Conservation (phyloP, 768 basidiomycete species). For the Lactifluus piperatus region DNA sequence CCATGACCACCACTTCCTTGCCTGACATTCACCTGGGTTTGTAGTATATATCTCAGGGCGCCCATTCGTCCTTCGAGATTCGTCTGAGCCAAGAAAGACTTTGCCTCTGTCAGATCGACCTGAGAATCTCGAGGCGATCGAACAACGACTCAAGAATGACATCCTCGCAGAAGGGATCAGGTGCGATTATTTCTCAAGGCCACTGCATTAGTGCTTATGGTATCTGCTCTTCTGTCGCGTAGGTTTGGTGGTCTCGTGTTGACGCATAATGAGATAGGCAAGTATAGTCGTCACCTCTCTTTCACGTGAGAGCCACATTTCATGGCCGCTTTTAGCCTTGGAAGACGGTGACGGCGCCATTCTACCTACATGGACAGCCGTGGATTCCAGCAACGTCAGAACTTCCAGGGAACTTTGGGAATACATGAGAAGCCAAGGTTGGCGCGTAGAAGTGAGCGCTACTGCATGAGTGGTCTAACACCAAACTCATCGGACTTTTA, state of each 20-base stretch:
- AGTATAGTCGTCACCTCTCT: constrained; percentile 18
- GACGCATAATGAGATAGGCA: constrained; percentile 89
- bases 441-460: constrained; percentile 76
- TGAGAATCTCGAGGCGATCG: constrained; percentile 91
- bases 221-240: background rate
- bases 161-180: constrained; percentile 77
- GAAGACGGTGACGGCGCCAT: constrained; percentile 72
- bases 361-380: constrained; percentile 88
- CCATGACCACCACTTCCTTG: background rate
- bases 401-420: constrained; percentile 86
- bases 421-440: constrained; percentile 68
- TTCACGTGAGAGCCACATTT: background rate
- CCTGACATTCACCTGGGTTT: constrained; percentile 6
- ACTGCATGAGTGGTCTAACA: constrained; percentile 1
- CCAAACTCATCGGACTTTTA: constrained; percentile 22
- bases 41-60: constrained; percentile 82
- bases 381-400: constrained; percentile 74
- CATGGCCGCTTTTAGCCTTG: constrained; percentile 28
- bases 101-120: constrained; percentile 85
- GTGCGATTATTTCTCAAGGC: constrained; percentile 30
- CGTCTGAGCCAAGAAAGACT: constrained; percentile 70
- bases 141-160: constrained; percentile 79
- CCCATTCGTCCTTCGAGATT: constrained; percentile 88
- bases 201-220: background rate
- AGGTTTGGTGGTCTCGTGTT: constrained; percentile 87